phyloP scores from a whole-genome alignment of 2,329 filamentous ascomycete genomes.

The Monilinia laxa region DNA sequence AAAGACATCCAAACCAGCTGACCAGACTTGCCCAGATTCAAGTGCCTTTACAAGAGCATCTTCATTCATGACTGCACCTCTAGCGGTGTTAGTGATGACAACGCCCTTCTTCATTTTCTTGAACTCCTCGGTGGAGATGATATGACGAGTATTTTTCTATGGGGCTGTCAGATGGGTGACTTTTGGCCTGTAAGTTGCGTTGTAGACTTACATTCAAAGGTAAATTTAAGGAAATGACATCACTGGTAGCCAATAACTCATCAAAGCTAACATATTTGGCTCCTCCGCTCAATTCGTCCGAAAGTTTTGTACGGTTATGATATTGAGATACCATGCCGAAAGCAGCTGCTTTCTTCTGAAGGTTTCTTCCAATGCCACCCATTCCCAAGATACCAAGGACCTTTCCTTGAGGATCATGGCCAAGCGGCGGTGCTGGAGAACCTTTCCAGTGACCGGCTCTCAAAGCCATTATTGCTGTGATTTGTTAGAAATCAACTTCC shows the following conservation, averaged over 20 bases:
- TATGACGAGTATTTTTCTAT: conserved; percentile 66
- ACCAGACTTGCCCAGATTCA: conserved; percentile 65
- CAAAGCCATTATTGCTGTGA: conserved; percentile 57
- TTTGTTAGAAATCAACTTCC: neutral
- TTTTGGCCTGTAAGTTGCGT: conserved; percentile 6
- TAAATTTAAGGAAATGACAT: conserved; percentile 78
- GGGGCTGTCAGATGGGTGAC: neutral
- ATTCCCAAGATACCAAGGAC: conserved; percentile 79
- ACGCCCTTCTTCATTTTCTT: conserved; percentile 74
- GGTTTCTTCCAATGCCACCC: conserved; percentile 79
- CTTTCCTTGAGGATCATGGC: conserved; percentile 78
- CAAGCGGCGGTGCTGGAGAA: conserved; percentile 54
- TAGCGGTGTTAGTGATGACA: conserved; percentile 78
- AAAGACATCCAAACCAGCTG: conserved; percentile 76
- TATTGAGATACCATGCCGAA: conserved; percentile 78
- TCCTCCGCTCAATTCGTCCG: conserved; percentile 52
- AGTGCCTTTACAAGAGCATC: conserved; percentile 73
- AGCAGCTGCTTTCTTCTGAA: conserved; percentile 70
- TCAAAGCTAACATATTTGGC: conserved; percentile 73
- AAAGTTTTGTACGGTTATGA: conserved; percentile 66
- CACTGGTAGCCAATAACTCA: conserved; percentile 65
- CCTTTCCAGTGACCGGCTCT: conserved; percentile 69
- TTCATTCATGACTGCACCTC: conserved; percentile 81
- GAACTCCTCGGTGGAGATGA: conserved; percentile 70
- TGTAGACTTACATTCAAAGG: conserved; percentile 70